Conservation (phyloP, 202 grass and related monocot genomes). For the Brachypodium distachyon region DNA sequence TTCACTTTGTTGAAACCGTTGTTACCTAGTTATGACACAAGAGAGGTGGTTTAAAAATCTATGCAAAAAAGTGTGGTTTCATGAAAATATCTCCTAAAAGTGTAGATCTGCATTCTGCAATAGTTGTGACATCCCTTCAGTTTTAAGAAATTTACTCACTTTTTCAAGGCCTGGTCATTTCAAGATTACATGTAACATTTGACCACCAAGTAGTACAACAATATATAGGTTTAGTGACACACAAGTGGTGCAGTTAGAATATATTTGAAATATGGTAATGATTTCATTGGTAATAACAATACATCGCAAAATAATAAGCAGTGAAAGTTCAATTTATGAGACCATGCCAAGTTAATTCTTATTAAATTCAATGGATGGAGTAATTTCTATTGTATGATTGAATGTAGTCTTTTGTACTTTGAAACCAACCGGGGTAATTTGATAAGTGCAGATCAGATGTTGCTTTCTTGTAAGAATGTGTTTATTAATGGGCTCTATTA, state of each 20-base stretch:
- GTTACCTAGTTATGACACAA: no score
- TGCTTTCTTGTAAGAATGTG: not conserved
- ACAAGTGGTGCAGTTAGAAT: not conserved
- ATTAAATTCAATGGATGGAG: not conserved
- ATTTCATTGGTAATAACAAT: not conserved
- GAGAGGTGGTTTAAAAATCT: no score
- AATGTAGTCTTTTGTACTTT: not conserved
- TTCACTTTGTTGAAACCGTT: no score
- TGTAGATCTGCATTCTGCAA: no score
- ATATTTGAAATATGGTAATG: not conserved
- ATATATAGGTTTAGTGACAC: not conserved
- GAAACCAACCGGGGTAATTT: not conserved
- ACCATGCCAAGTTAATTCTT: not conserved
- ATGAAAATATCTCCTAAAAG: no score
- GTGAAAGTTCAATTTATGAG: not conserved
- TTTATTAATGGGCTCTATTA: not conserved
- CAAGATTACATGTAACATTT: not conserved
- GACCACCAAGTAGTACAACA: not conserved
- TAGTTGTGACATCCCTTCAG: no score
- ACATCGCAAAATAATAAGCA: not conserved
- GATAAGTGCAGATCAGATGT: not conserved
- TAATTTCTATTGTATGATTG: not conserved
- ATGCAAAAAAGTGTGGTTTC: no score
- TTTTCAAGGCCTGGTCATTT: not conserved
- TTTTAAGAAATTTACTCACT: not conserved